These are phyloP conservation scores for Lachnellula subtilissima DNA, from an alignment of 2,329 filamentous ascomycete species.

Conservation along the genomic window DNA sequence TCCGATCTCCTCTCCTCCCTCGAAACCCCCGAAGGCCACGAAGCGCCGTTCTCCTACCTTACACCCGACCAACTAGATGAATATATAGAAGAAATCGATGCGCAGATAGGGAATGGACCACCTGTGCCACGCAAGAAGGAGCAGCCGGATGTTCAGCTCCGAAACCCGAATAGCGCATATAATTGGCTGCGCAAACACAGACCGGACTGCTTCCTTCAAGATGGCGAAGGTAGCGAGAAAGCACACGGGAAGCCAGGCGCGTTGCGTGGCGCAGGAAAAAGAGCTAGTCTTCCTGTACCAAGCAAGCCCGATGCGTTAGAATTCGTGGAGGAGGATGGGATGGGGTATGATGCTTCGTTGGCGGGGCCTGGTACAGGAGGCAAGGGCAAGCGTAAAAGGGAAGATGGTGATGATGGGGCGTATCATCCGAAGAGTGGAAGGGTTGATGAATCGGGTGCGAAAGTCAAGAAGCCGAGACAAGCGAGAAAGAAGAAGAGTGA, in stretches of 20 bases:
- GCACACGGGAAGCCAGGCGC: conserved; percentile 35
- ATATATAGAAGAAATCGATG: conserved; percentile 59
- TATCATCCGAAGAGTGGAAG: conserved; percentile 54
- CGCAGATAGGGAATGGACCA: conserved; percentile 30
- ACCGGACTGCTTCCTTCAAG: conserved; percentile 76
- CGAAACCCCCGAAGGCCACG: conserved; percentile 41
- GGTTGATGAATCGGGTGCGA: conserved; percentile 18
- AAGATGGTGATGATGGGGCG: conserved; percentile 50
- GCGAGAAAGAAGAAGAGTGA: conserved; percentile 26
- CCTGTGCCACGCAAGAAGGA: conserved; percentile 21
- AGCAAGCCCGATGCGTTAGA: conserved; percentile 30
- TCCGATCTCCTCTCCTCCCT: conserved; percentile 33
- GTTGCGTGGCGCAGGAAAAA: conserved; percentile 32
- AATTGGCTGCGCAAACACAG: conserved; percentile 89
- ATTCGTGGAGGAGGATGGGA: conserved; percentile 34
- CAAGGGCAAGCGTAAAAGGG: conserved; percentile 38
- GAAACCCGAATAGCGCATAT: conserved; percentile 87
- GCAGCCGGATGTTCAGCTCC: conserved; percentile 50
- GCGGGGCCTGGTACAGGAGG: conserved; percentile 16
- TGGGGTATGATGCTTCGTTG: conserved; percentile 30
- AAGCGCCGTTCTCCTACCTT: conserved; percentile 61
- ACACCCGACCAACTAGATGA: conserved; percentile 68
- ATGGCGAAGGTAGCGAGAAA: conserved; percentile 38
- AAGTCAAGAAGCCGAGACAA: conserved; percentile 24
- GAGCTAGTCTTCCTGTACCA: conserved; percentile 30